Evolutionary conservation across 2,329 filamentous ascomycete genomes (phyloP), one percentile per base, ranked within the genome.

Genomic region (Emericellopsis atlantica): DNA sequence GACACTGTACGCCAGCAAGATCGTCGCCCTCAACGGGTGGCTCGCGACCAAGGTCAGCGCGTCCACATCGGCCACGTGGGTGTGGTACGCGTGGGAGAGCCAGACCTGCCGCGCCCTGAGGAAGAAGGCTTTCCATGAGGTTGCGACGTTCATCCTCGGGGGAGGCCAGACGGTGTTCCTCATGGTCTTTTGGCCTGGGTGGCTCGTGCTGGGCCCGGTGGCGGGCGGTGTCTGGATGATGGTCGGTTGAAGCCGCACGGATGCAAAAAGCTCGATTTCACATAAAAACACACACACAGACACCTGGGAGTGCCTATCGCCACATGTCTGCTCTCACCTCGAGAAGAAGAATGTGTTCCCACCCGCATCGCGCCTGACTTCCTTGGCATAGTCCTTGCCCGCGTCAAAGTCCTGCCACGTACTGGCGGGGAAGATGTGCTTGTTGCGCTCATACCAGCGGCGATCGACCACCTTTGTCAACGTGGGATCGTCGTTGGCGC

Each of bases 361-460:
- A 42, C 87, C 81, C 11, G 75, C 74, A 62, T 98, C 92, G 53
- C 87, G 84, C 51, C 85, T 76, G 32, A 89, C 75, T 49, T 85
- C 78, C 48, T 69, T 73, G 54, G 77, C 74, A 64, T 94, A 94
- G 52, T 95, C 84, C 60, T 84, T 85, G 45, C 86, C 85, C 1
- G 88, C 83, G 49, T 95, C 89, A 58, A 94, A 98, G 47, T 94
- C 84, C 51, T 89, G 86, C 92, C 92, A 98, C 37, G 90, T 75
- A 56, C 86, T 96, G 16, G 90, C 90, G 0, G 92, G 92, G 58
- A 90, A 98, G 43, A 98, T 96, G 60, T 98, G 92, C 63, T 96
- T 98, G 59, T 96, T 95, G 54, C 81, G 77, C 66, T 95, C 88
- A 58, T 95, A 98, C 92, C 92, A 98, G 45, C 92, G 71, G 45